Evolutionary conservation across 1,284 basidiomycete genomes (phyloP).

Genomic region (Neonothopanus nambi): DNA sequence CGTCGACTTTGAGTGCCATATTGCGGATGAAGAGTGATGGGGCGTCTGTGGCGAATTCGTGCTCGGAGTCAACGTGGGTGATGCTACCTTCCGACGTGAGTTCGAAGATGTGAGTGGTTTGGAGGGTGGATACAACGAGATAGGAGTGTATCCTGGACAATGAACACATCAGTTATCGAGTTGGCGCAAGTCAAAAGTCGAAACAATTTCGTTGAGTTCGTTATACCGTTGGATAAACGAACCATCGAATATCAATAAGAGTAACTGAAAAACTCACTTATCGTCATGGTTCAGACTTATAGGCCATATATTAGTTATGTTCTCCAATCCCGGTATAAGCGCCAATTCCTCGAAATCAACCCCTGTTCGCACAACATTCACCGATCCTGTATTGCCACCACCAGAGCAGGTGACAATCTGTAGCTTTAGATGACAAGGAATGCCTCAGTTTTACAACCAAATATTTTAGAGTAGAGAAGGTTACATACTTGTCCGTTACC

Average conservation of each 20-base stretch:
- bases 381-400: slow-evolving; percentile 75
- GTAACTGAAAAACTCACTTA: slow-evolving; percentile 41
- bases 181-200: too few relatives aligned
- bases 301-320: slow-evolving; percentile 67
- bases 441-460: not conserved
- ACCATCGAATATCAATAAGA: not conserved
- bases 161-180: slow-evolving; percentile 12
- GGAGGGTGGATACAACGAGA: slow-evolving; percentile 58
- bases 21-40: slow-evolving; percentile 72
- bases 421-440: slow-evolving; percentile 41
- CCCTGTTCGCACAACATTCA: slow-evolving; percentile 84
- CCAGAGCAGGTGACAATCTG: slow-evolving; percentile 92
- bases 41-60: slow-evolving; percentile 44
- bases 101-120: slow-evolving; percentile 52
- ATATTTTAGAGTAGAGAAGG: not conserved
- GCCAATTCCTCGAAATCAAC: slow-evolving; percentile 79
- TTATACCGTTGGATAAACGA: not conserved
- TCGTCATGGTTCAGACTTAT: slow-evolving; percentile 52
- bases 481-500: slow-evolving; percentile 69
- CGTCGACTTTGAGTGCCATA: slow-evolving; percentile 39
- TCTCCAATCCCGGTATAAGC: slow-evolving; percentile 57
- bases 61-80: slow-evolving; percentile 28
- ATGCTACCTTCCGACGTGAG: slow-evolving; percentile 43
- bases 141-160: slow-evolving; percentile 48
- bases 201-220: too few relatives aligned